Evolutionary conservation across 805 yeast species (phyloP).

Genomic region (Spathaspora hagerdaliae): DNA sequence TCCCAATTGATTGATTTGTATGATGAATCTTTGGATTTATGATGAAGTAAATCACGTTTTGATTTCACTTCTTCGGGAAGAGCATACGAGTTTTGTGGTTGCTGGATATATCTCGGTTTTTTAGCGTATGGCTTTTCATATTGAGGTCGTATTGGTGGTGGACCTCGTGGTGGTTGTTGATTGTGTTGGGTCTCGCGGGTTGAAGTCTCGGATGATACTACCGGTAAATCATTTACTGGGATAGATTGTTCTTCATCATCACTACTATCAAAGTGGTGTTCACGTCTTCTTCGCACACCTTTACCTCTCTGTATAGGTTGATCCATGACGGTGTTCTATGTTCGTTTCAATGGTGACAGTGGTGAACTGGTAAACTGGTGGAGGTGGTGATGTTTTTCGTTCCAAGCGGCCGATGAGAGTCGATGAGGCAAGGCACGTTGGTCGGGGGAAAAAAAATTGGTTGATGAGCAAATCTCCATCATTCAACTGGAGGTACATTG

Average conservation of each 20-base stretch:
- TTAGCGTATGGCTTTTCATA: not conserved
- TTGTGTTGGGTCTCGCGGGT: slow-evolving; percentile 2
- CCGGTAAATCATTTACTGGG: not conserved
- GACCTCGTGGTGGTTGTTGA: not conserved
- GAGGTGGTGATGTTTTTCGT: too few relatives aligned
- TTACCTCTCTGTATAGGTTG: slow-evolving; percentile 9
- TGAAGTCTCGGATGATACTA: not conserved
- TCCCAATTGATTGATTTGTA: slow-evolving; percentile 41
- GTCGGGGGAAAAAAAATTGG: too few relatives aligned
- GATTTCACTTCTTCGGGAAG: slow-evolving; percentile 2
- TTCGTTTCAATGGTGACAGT: too few relatives aligned
- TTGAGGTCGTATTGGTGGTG: not conserved
- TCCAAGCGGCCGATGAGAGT: too few relatives aligned
- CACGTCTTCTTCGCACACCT: slow-evolving; percentile 10
- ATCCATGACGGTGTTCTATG: not conserved
- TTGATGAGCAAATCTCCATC: too few relatives aligned
- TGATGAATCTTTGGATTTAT: slow-evolving; percentile 3
- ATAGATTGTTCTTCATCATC: slow-evolving; percentile 1
- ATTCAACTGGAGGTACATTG: too few relatives aligned
- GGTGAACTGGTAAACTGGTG: too few relatives aligned
- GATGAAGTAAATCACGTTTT: slow-evolving; percentile 1
- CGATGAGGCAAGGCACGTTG: too few relatives aligned
- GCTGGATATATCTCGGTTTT: slow-evolving; percentile 1
- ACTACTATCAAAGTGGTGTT: slow-evolving; percentile 1
- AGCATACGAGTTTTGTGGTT: not conserved